phyloP scores from a whole-genome alignment of 2,329 filamentous ascomycete genomes.

The Huntiella abstrusa region DNA sequence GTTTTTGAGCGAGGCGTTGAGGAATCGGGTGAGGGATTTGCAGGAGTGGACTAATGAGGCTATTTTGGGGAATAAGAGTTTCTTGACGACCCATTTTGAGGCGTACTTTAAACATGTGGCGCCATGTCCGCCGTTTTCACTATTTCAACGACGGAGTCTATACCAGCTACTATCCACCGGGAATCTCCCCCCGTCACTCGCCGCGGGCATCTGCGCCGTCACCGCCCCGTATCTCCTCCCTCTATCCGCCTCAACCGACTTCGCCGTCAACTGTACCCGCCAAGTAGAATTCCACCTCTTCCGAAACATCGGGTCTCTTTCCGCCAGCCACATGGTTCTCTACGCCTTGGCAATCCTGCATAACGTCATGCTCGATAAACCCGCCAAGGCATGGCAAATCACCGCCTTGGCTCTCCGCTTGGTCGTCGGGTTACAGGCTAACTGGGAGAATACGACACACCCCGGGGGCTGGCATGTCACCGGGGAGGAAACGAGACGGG shows the following conservation, averaged over 20 bases:
- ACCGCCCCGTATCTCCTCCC: slow-evolving; percentile 21
- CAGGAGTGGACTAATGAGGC: not conserved
- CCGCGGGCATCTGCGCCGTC: slow-evolving; percentile 22
- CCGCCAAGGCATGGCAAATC: slow-evolving; percentile 24
- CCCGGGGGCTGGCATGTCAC: no score
- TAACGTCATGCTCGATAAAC: slow-evolving; percentile 20
- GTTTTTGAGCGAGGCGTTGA: slow-evolving; percentile 6
- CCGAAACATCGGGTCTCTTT: slow-evolving; percentile 22
- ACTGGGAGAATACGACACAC: slow-evolving; percentile 18
- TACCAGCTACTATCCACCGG: slow-evolving; percentile 18
- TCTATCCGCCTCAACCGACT: slow-evolving; percentile 18
- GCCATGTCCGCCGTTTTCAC: slow-evolving; percentile 22
- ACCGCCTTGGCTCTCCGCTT: slow-evolving; percentile 20
- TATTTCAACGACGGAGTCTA: slow-evolving; percentile 20
- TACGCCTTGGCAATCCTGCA: slow-evolving; percentile 20
- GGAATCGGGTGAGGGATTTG: slow-evolving; percentile 4
- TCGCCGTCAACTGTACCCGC: slow-evolving; percentile 21
- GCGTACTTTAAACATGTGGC: slow-evolving; percentile 22
- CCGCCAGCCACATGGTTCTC: slow-evolving; percentile 18
- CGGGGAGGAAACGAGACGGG: slow-evolving; percentile 15
- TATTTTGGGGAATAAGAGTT: slow-evolving; percentile 13
- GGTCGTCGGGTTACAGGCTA: slow-evolving; percentile 22
- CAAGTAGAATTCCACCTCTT: slow-evolving; percentile 23
- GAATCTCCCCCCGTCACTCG: slow-evolving; percentile 19
- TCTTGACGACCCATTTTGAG: slow-evolving; percentile 21